Percentiles rank a stretch among this genome's conserved stretches.
phyloP scores from a whole-genome alignment of 1,284 basidiomycete genomes.

The Moesziomyces sp. region DNA sequence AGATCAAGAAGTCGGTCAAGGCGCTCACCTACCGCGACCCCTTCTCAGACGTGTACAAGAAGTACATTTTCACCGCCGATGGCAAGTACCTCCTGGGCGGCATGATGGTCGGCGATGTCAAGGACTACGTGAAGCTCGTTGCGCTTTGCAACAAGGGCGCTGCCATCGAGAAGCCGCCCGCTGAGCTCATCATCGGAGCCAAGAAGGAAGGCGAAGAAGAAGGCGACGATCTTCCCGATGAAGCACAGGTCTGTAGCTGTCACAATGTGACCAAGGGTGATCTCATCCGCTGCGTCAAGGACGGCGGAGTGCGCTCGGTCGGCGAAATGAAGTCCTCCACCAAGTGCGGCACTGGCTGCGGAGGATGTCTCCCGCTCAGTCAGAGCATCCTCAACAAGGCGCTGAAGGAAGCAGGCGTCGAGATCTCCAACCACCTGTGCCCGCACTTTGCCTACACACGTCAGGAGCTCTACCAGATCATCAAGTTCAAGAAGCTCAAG shows the following conservation, averaged over 20 bases:
- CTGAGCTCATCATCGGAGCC: slow-evolving; percentile 77
- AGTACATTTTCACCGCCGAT: slow-evolving; percentile 80
- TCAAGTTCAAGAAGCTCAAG: slow-evolving; percentile 76
- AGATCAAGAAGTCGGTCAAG: slow-evolving; percentile 69
- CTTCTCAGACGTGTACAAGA: slow-evolving; percentile 74
- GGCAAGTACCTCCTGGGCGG: slow-evolving; percentile 80
- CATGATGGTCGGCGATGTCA: slow-evolving; percentile 83
- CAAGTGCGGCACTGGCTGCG: slow-evolving; percentile 78
- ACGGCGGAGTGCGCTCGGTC: slow-evolving; percentile 72
- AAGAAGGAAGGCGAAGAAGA: slow-evolving; percentile 73
- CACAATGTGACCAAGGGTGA: slow-evolving; percentile 78
- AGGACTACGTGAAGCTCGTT: slow-evolving; percentile 78
- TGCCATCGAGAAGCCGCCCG: slow-evolving; percentile 75
- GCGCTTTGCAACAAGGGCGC: slow-evolving; percentile 80
- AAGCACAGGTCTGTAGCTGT: slow-evolving; percentile 78
- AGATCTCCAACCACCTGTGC: slow-evolving; percentile 76
- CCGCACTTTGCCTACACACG: slow-evolving; percentile 78
- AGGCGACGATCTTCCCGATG: slow-evolving; percentile 77
- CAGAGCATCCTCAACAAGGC: slow-evolving; percentile 75
- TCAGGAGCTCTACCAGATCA: slow-evolving; percentile 76
- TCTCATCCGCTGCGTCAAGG: slow-evolving; percentile 73
- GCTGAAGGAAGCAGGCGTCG: slow-evolving; percentile 77
- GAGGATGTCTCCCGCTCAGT: slow-evolving; percentile 76
- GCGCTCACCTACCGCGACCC: slow-evolving; percentile 79
- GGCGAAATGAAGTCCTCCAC: slow-evolving; percentile 76